A percentile compares a stretch with the other conserved stretches of the same genome.
phyloP scores from a whole-genome alignment of 2,329 filamentous ascomycete species.

The Exophiala calicioides region DNA sequence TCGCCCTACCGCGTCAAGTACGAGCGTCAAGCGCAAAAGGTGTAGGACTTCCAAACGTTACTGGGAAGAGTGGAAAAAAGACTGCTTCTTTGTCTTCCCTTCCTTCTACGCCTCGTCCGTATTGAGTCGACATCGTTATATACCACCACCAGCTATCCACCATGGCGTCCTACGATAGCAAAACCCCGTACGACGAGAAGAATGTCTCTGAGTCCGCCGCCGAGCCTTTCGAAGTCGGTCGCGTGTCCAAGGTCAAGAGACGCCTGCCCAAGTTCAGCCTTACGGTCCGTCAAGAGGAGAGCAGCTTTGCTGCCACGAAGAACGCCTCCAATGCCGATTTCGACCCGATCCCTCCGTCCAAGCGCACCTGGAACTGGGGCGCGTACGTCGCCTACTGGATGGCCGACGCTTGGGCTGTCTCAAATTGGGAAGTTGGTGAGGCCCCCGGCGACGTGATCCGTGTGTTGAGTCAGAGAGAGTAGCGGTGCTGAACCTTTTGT shows the following conservation, averaged over 20 bases:
- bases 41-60: neutral
- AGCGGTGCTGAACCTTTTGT: conserved; percentile 10
- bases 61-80: neutral
- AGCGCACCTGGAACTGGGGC: conserved; percentile 45
- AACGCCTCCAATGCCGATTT: conserved; percentile 29
- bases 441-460: neutral
- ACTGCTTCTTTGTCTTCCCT: neutral
- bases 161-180: conserved; percentile 19
- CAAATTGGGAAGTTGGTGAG: conserved; percentile 29
- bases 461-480: conserved; percentile 4
- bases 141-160: neutral
- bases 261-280: conserved; percentile 22
- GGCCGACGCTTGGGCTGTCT: conserved; percentile 35
- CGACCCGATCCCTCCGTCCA: conserved; percentile 40
- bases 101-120: conserved; percentile 18
- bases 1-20: too few species aligned
- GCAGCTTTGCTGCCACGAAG: conserved; percentile 26
- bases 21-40: neutral
- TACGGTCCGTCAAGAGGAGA: conserved; percentile 27
- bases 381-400: conserved; percentile 50
- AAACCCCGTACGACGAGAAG: conserved; percentile 17
- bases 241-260: conserved; percentile 12
- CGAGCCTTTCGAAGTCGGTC: conserved; percentile 20
- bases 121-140: conserved; percentile 1
- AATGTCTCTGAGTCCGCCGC: conserved; percentile 13